Base-by-base conservation (phyloP, 2,329 filamentous ascomycete genomes). In the Fusarium nygamai region DNA sequence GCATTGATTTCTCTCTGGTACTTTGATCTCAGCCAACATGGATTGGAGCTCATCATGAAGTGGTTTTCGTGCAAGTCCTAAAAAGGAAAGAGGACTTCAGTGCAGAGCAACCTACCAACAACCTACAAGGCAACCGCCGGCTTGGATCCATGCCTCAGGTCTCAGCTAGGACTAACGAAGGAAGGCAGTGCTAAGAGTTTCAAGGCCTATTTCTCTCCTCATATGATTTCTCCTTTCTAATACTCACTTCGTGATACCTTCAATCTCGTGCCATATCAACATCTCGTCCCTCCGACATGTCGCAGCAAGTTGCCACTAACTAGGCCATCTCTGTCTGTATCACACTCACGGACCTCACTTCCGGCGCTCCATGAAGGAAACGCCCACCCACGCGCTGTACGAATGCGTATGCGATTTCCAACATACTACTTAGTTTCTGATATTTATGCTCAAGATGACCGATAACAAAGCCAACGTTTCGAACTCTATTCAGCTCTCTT, bases 61-160 rank as follows among this genome's bases (percentile, higher is more conserved):
- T 43, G 44, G 51, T 41, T 51, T 34, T 70, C 36, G 39, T 70
- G 65, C 68, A 73, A 68, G 68, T 63, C 76, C 72, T 57, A 72
- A 75, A 78, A 61, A 34, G 76, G 75, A 76, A 77, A 77, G 67
- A 75, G 72, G 38, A 74, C 76, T 74, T 78, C 41, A 67, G 69
- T 63, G 38, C 44, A 38, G 58, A 70, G 47, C 36, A 51, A 63
- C 46, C 51, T 56, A 41, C 51, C 34, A 76, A n/a, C 29, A 24
- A 58, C 57, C 33, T 50, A 29, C 56, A 59, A 59, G 41, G 57
- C 43, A 59, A 51, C 41, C 57, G 33, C 41, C 20, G 57, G 7
- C 33, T 48, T 60, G 57, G 43, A 69, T 58, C 61, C 44, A 54
- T 77, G 76, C 76, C 74, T 78, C 70, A 78, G 76, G 76, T 77